Evolutionary conservation across 352 stramenopile species (phyloP).

Genomic region (Pythium grandisporangium): DNA sequence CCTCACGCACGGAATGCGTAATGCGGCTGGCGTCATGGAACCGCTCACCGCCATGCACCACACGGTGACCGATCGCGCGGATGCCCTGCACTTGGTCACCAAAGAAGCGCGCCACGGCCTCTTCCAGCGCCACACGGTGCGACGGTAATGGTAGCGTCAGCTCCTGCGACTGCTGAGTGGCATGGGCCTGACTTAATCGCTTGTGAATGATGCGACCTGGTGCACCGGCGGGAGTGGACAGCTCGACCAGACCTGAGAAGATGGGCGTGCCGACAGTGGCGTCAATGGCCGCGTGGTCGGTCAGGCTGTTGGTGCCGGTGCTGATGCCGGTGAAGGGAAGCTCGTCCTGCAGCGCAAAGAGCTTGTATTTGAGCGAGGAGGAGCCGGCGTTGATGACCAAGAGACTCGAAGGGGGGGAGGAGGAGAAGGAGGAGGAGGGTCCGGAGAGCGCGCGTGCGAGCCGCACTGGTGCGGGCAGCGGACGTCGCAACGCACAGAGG

Average conservation of each 20-base stretch:
- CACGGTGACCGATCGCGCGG: constrained; percentile 73
- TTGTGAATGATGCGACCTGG: constrained; percentile 62
- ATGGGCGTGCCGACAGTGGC: constrained; percentile 36
- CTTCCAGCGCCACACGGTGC: constrained; percentile 52
- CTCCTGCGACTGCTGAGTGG: constrained; percentile 35
- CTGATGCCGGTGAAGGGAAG: no score
- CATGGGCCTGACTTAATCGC: constrained; percentile 47
- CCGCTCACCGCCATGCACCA: constrained; percentile 83
- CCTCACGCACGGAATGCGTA: constrained; percentile 33
- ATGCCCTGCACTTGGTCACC: constrained; percentile 40
- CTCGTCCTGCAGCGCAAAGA: constrained; percentile 49
- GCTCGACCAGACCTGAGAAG: constrained; percentile 69
- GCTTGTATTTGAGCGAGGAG: constrained; percentile 84
- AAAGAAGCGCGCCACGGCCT: constrained; percentile 53
- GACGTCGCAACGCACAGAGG: background rate
- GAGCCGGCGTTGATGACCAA: constrained; percentile 74
- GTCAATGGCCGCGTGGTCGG: no score
- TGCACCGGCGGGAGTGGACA: constrained; percentile 50
- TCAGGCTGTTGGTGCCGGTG: no score
- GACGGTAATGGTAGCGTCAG: constrained; percentile 35
- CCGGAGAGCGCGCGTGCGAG: background rate
- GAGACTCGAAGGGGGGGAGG: constrained; percentile 14
- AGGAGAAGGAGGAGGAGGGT: constrained; percentile 2
- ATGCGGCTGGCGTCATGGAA: constrained; percentile 58
- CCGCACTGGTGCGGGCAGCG: background rate